Evolutionary conservation across 805 yeast genomes (phyloP), one percentile per base, ranked within the genome.

Genomic region (Yamadazyma phyllophila): DNA sequence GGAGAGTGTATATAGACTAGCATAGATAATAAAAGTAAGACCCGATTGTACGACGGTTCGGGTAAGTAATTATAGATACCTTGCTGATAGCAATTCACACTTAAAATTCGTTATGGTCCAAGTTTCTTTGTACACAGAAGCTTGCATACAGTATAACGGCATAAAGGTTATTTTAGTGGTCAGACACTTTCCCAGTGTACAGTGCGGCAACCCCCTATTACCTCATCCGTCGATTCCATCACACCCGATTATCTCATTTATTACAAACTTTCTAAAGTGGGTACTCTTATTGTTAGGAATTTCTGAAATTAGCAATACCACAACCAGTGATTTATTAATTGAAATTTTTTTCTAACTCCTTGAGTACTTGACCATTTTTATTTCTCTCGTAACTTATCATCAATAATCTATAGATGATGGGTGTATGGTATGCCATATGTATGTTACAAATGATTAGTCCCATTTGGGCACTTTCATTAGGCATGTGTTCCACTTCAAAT

Each of bases 401-500:
- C 16, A 35, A 14, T 20, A 35, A 12, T 12, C 11, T 35, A 16
- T 16, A 15, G 27, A 37, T 7, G 7, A 37, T 37, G 40, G 35
- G 29, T 41, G 20, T 26, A 16, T 31, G 32, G 27, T 17, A 11
- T 30, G 33, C 26, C n/a, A 14, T 20, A 38, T 34, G 14, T 26
- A 13, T 31, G 13, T 20, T 42, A 5, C 45, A 35, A 4, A 10
- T 37, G 17, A 8, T 43, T 10, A 2, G 29, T 14, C 16, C 13
- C 13, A 13, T 43, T 11, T 2, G 9, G 7, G 48, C 36, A 6
- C 29, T 54, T 27, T 36, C 29, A 2, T 43, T 50, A 16, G 54
- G 49, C 13, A 41, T 53, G 36, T 66, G 71, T 40, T 57, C 70
- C 7, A 53, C 52, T 26, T 31, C 43, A 13, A 65, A 65, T 48